Conservation (phyloP, 768 basidiomycete genomes). For the Boletus reticulatus region DNA sequence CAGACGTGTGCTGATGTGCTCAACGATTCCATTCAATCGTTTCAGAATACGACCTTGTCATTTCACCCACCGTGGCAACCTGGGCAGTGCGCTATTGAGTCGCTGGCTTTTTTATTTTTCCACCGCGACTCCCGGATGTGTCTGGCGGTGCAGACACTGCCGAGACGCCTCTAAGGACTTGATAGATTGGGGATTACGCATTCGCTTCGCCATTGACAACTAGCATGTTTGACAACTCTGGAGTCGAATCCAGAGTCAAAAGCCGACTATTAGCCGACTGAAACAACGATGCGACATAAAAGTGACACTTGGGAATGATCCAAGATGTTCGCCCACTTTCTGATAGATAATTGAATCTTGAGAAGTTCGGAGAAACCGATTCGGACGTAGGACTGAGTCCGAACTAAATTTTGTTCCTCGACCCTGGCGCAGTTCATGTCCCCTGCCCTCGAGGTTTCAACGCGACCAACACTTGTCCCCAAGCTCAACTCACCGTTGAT, state of each 20-base stretch:
- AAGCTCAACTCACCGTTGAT: not conserved
- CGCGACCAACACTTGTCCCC: slow-evolving; percentile 1
- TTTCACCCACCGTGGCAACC: not conserved
- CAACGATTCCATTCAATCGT: not conserved
- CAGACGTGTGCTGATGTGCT: slow-evolving; percentile 2
- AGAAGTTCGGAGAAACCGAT: not conserved
- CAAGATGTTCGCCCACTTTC: not conserved
- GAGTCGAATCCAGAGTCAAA: not conserved
- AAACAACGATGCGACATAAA: too few species aligned
- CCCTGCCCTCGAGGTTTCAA: slow-evolving; percentile 3
- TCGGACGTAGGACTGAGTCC: too few species aligned
- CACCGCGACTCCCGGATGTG: slow-evolving; percentile 1
- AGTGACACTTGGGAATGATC: not conserved
- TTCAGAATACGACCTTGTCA: not conserved
- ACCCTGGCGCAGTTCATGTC: not conserved
- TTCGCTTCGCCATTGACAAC: not conserved
- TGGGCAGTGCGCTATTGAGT: not conserved
- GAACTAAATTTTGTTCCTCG: not conserved
- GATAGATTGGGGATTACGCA: not conserved
- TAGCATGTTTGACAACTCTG: not conserved
- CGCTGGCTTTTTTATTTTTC: not conserved
- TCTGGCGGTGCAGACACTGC: not conserved
- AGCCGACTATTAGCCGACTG: too few species aligned
- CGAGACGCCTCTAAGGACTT: not conserved
- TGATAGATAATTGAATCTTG: not conserved